phyloP scores from a whole-genome alignment of 257 asterid species.

The Solanum dulcamara region DNA sequence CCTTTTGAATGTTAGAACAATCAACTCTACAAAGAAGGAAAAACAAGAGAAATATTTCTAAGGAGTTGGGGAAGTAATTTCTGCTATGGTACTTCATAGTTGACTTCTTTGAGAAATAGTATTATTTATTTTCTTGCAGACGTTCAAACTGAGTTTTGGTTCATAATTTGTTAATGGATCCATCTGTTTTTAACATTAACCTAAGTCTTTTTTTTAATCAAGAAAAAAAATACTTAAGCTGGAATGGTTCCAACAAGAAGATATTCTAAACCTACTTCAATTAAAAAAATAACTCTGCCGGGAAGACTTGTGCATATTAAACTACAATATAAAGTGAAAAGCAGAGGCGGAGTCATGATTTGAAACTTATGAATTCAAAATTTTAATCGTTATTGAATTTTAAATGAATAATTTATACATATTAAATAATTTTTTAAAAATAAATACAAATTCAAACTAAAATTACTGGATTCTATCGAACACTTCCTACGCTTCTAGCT shows the following conservation, averaged over 20 bases:
- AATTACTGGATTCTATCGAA: neutral
- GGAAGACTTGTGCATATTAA: neutral
- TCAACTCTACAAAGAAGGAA: neutral
- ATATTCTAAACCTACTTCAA: neutral
- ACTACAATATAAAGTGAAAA: neutral
- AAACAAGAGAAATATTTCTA: neutral
- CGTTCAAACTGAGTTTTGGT: neutral
- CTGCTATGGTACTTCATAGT: neutral
- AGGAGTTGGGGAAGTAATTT: neutral
- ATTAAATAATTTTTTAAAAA: neutral
- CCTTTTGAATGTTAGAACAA: neutral
- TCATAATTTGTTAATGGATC: neutral
- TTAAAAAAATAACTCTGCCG: neutral
- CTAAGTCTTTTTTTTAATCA: neutral
- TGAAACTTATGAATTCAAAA: neutral
- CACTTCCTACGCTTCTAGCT: too few relatives aligned
- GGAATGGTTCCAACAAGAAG: neutral
- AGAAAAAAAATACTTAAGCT: neutral
- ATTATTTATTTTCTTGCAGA: neutral
- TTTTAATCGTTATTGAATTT: neutral
- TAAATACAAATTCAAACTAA: neutral
- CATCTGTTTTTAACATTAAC: neutral
- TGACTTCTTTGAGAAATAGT: neutral
- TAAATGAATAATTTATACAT: neutral
- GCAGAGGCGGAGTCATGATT: neutral